These are phyloP conservation scores for Pistacia integerrima DNA, from an alignment of 345 rosid species.

Conservation along the genomic window DNA sequence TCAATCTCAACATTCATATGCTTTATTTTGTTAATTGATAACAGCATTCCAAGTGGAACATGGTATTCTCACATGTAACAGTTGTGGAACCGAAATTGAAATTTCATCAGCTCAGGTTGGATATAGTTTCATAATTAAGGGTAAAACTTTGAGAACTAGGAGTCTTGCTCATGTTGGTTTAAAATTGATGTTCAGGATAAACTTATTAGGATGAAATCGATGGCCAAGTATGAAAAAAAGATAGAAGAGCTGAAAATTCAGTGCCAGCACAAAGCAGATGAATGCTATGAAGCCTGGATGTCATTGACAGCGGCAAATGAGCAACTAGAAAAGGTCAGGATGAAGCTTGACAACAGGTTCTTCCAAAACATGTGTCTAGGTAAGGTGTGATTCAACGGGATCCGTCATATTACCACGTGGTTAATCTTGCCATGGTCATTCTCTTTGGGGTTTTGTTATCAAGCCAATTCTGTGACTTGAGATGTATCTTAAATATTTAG, in stretches of 20 bases:
- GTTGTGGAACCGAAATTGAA: slow-evolving; percentile 41
- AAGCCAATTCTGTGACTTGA: background rate
- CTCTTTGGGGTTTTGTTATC: background rate
- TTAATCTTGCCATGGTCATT: background rate
- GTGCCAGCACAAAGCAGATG: slow-evolving; percentile 47
- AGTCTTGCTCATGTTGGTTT: slow-evolving; percentile 11
- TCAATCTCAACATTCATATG: slow-evolving; percentile 3
- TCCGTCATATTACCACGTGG: background rate
- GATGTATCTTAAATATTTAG: background rate
- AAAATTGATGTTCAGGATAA: slow-evolving; percentile 37
- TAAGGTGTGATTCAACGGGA: slow-evolving; percentile 16
- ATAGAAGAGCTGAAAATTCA: slow-evolving; percentile 39
- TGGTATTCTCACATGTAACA: slow-evolving; percentile 36
- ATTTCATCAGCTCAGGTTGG: slow-evolving; percentile 46
- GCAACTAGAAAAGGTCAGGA: slow-evolving; percentile 42
- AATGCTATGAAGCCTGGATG: slow-evolving; percentile 63
- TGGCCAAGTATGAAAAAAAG: slow-evolving; percentile 44
- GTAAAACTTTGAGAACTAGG: slow-evolving; percentile 10
- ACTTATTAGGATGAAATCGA: slow-evolving; percentile 33
- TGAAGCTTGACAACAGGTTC: slow-evolving; percentile 49
- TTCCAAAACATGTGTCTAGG: slow-evolving; percentile 39
- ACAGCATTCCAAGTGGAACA: slow-evolving; percentile 16
- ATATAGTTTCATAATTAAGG: background rate
- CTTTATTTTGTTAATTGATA: slow-evolving; percentile 13
- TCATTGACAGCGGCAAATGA: slow-evolving; percentile 47